Percentiles rank a stretch among this genome's conserved stretches.
These are phyloP conservation scores for Bidens hawaiensis DNA, from an alignment of 140 eudicot genomes.

Conservation along the genomic window DNA sequence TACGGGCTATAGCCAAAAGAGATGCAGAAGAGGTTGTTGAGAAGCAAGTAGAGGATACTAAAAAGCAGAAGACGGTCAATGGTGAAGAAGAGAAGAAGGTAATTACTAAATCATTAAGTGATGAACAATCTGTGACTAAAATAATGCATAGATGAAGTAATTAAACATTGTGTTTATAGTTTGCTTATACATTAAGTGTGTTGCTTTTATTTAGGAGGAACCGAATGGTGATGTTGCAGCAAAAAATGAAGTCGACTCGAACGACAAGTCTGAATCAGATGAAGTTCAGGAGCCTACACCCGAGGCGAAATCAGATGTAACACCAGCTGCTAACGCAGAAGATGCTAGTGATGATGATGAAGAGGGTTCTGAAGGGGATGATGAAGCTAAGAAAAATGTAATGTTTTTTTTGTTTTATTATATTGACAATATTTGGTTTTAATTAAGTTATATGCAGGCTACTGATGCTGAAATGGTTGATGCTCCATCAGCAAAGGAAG, in stretches of 20 bases:
- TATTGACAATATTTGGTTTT: too few relatives aligned
- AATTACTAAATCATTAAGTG: conserved; percentile 10
- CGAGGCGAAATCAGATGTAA: conserved; percentile 8
- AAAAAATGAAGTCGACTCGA: conserved; percentile 30
- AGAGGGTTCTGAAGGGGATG: conserved; percentile 42
- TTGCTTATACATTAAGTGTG: background rate
- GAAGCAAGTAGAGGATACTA: conserved; percentile 45
- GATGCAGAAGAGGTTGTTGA: conserved; percentile 52
- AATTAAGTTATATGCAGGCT: too few relatives aligned
- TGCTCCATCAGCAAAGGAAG: conserved; percentile 48
- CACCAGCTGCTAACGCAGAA: conserved; percentile 19
- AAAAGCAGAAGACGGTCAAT: too few relatives aligned
- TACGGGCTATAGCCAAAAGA: conserved; percentile 47
- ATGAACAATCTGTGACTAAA: background rate
- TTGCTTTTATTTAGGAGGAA: conserved; percentile 16
- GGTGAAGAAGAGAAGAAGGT: conserved; percentile 58
- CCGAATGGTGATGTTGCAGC: conserved; percentile 29
- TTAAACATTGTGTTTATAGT: too few relatives aligned
- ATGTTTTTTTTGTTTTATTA: too few relatives aligned
- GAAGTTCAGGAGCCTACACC: conserved; percentile 20
- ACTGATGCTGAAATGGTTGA: conserved; percentile 60
- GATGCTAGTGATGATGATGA: conserved; percentile 19
- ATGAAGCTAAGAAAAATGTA: conserved; percentile 48
- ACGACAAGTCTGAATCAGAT: conserved; percentile 39
- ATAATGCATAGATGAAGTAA: too few relatives aligned